Evolutionary conservation across 2,329 filamentous ascomycete genomes (phyloP), one percentile per base, ranked within the genome.

Genomic region (Cercospora sesami): DNA sequence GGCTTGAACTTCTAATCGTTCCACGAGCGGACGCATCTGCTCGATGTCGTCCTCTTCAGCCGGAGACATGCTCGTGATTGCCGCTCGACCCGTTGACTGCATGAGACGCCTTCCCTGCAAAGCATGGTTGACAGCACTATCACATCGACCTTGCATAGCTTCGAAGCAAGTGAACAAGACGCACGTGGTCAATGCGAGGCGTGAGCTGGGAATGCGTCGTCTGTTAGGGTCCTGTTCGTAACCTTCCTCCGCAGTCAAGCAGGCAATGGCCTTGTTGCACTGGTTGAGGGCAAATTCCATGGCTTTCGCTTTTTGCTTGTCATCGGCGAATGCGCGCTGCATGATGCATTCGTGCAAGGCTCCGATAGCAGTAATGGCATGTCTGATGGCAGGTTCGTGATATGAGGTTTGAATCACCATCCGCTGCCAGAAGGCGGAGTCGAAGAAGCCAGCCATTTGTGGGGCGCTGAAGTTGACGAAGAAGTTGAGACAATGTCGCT

Each of bases 381-480:
- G 76, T 23, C 74, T 64, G 28, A 78, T 77, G 1, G 76, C 76
- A 4, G 75, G 75, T 57, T 78, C 75, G 67, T 76, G 72, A 68
- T 75, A 77, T 3, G 75, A 76, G 1, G 73, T 73, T 63, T 78
- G 76, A 3, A 78, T 76, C 36, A 77, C 74, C 71, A 76, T 74
- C 5, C 72, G 70, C 58, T 76, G 73, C 76, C 76, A 78, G 70
- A 78, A 78, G 16, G 71, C 69, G 33, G 70, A 73, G 31, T 77
- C 75, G 66, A 78, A 78, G 63, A 77, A 77, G 16, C 76, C 76
- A 9, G 76, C 74, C 72, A 78, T 74, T 39, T 78, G 75, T 1
- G 76, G 76, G n/a, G 75, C 75, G 0, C 89, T 76, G 70, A 75
- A 76, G 58, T 76, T 72, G 60, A 75, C 75, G 66, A 78, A 78